Evolutionary conservation across 192 early-diverging fungal genomes (phyloP), one percentile per base, ranked within the genome.

Genomic region (Funneliformis geosporum): DNA sequence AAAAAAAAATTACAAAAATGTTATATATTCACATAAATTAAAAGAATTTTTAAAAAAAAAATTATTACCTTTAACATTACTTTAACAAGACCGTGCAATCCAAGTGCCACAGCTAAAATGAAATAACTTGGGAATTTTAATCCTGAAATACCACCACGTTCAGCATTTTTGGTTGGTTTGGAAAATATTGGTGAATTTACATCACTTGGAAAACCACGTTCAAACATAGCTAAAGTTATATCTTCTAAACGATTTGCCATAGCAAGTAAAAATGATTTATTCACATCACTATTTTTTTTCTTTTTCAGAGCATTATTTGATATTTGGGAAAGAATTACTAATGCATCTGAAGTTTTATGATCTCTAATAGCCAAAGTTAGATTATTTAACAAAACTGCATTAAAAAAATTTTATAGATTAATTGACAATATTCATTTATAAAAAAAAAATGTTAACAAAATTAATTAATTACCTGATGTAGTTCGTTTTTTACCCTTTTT

Each of bases 101-200:
- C 84, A 25, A 85, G 79, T 14, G 80, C 79, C 16, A 85, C 82
- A 1, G 84, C 84, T 7, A 85, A 80, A 59, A 83, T 83, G 75
- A 85, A 85, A 65, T 85, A 85, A 46, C 82, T 83, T 0, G 84
- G 84, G 64, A 83, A 83, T 76, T 85, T 81, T 55, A 85, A 83
- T 14, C 79, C 80, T 44, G 60, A 61, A 12, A 60, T 72, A 9
- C 44, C 11, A 47, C 43, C 25, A 72, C 70, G 81, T 42, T 83
- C 84, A 23, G 70, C 1, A 33, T 72, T 72, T 14, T 72, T 72
- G 8, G 78, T 40, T 12, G 82, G 75, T 59, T 79, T 83, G 33
- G 80, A 80, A 61, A 85, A 73, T 27, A 85, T 85, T 0, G 82
- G 82, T 43, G 81, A 82, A 79, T 85, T 85, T 70, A 85, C 81